These are phyloP conservation scores for Triticum dicoccoides DNA, from an alignment of 176 grass and related monocot genomes.

Conservation along the genomic window DNA sequence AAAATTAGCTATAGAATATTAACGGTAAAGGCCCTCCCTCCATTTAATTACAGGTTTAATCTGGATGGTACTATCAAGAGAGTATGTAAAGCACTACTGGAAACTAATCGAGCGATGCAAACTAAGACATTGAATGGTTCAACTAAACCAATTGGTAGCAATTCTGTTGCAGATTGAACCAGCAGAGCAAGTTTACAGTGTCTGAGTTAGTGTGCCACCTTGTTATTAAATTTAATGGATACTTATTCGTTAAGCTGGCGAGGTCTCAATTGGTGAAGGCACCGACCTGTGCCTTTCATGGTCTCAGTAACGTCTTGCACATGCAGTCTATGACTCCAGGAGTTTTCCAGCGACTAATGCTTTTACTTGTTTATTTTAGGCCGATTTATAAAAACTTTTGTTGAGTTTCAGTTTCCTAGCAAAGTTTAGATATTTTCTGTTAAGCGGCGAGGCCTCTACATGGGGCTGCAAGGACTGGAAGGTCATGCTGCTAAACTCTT, in stretches of 20 bases:
- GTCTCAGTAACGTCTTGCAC: neutral
- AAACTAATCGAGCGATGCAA: neutral
- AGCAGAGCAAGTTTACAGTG: neutral
- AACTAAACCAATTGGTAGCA: neutral
- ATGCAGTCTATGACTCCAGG: neutral
- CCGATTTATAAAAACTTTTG: neutral
- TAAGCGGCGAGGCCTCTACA: neutral
- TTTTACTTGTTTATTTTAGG: constrained; percentile 12
- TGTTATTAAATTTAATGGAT: neutral
- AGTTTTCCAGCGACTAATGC: neutral
- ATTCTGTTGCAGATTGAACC: neutral
- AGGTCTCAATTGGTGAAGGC: neutral
- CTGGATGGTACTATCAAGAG: neutral
- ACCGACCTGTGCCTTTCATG: neutral
- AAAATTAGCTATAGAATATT: neutral
- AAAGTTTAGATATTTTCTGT: neutral
- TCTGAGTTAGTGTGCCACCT: neutral
- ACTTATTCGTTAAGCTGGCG: neutral
- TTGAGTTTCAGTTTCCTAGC: neutral
- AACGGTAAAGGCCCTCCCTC: neutral
- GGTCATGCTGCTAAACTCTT: neutral
- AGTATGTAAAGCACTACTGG: neutral
- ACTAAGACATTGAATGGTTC: neutral
- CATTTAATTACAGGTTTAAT: neutral
- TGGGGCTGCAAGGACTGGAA: neutral